A percentile compares a stretch with the other conserved stretches of the same genome.
Conservation (phyloP, 1,139 yeast species). For the Pichia sp. region DNA sequence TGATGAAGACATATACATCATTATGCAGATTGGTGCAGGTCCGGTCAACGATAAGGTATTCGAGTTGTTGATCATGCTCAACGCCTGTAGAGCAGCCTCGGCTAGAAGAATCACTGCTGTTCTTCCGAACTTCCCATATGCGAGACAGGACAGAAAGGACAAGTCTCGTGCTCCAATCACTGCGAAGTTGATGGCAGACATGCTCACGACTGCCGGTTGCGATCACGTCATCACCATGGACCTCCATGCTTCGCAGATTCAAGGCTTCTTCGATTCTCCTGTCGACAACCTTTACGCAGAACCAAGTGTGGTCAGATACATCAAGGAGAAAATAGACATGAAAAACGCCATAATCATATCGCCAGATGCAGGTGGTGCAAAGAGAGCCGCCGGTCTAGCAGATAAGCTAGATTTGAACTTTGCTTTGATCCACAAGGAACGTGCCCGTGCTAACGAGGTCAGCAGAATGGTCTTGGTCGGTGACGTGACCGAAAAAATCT, state of each 20-base stretch:
- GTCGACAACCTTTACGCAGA: slow-evolving; percentile 96
- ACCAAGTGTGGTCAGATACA: slow-evolving; percentile 87
- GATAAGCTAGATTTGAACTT: slow-evolving; percentile 89
- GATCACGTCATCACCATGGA: slow-evolving; percentile 98
- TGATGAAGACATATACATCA: slow-evolving; percentile 90
- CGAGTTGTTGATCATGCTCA: slow-evolving; percentile 86
- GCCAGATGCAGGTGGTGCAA: slow-evolving; percentile 99
- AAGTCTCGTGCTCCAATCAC: slow-evolving; percentile 96
- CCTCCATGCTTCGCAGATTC: slow-evolving; percentile 94
- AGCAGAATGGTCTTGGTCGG: slow-evolving; percentile 95
- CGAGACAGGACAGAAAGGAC: slow-evolving; percentile 96
- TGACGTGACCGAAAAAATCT: slow-evolving; percentile 82
- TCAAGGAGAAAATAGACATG: slow-evolving; percentile 66
- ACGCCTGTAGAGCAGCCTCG: slow-evolving; percentile 93
- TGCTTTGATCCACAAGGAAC: slow-evolving; percentile 94
- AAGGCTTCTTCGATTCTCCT: slow-evolving; percentile 93
- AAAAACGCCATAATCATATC: slow-evolving; percentile 81
- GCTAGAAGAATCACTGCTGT: slow-evolving; percentile 95
- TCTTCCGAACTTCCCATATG: slow-evolving; percentile 93
- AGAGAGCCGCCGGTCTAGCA: slow-evolving; percentile 93
- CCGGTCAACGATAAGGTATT: slow-evolving; percentile 83
- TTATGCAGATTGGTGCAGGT: slow-evolving; percentile 89
- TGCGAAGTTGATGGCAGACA: slow-evolving; percentile 92
- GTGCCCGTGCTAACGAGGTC: slow-evolving; percentile 93
- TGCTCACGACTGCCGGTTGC: slow-evolving; percentile 94